phyloP scores from a whole-genome alignment of 1,284 basidiomycete species.

The Sparassis latifolia region DNA sequence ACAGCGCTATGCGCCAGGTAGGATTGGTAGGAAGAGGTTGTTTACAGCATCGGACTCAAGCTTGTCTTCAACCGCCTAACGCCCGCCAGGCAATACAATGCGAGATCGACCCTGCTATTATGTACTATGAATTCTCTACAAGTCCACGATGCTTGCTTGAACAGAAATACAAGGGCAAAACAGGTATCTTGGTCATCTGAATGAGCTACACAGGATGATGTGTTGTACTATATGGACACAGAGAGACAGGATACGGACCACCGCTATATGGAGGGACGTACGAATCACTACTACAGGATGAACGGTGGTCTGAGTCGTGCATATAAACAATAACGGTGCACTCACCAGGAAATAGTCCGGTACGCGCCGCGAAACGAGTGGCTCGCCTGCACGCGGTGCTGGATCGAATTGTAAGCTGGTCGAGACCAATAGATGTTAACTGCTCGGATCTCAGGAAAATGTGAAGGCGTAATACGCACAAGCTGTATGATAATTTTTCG shows the following conservation, averaged over 20 bases:
- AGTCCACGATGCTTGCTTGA: not conserved
- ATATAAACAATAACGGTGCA: constrained; percentile 7
- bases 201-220: constrained; percentile 28
- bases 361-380: constrained; percentile 95
- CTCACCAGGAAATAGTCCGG: constrained; percentile 94
- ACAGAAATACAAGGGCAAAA: not conserved
- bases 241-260: constrained; percentile 9
- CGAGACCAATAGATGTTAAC: constrained; percentile 1
- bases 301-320: constrained; percentile 1
- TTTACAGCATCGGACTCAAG: too few species aligned
- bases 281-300: constrained; percentile 17
- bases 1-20: too few species aligned
- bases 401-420: constrained; percentile 98
- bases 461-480: constrained; percentile 44
- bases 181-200: not conserved
- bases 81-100: too few species aligned
- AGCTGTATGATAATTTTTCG: constrained; percentile 94
- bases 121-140: not conserved
- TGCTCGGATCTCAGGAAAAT: constrained; percentile 2
- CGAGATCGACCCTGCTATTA: not conserved
- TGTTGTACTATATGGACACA: constrained; percentile 24
- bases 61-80: too few species aligned
- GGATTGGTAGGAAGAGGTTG: too few species aligned
- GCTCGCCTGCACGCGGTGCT: constrained; percentile 96
- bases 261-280: constrained; percentile 8